These are phyloP conservation scores for Peronosclerospora sorghi DNA, from an alignment of 352 stramenopile species.

Conservation along the genomic window DNA sequence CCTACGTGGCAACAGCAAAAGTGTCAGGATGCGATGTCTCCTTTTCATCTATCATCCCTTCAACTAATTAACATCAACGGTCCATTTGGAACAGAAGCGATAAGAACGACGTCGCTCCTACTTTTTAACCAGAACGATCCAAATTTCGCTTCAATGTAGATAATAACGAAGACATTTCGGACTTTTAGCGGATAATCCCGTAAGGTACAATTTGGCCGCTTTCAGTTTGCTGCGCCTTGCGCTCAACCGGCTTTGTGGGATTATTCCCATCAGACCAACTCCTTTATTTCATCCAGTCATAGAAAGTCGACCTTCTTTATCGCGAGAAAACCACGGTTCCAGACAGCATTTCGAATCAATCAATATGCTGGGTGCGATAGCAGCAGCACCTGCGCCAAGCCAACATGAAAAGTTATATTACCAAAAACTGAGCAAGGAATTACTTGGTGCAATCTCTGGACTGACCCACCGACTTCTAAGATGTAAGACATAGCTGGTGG, in stretches of 20 bases:
- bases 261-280: conserved; percentile 9
- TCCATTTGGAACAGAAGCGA: no score
- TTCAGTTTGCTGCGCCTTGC: neutral
- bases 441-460: conserved; percentile 50
- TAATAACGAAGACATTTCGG: conserved; percentile 77
- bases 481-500: conserved; percentile 39
- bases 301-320: conserved; percentile 17
- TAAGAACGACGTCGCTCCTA: conserved; percentile 23
- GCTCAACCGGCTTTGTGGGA: neutral
- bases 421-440: conserved; percentile 7
- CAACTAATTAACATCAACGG: no score
- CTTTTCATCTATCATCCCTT: no score
- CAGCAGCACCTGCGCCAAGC: conserved; percentile 32
- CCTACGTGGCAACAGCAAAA: no score
- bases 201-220: conserved; percentile 16
- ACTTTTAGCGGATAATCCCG: conserved; percentile 75
- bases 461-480: conserved; percentile 31
- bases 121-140: conserved; percentile 50
- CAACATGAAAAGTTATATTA: conserved; percentile 9
- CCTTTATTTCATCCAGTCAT: conserved; percentile 29
- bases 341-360: conserved; percentile 31
- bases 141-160: conserved; percentile 84
- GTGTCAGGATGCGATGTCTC: no score
- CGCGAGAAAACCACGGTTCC: conserved; percentile 21
- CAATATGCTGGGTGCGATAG: conserved; percentile 41